Conservation (phyloP, 257 asterid genomes). For the Plantago elongata region DNA sequence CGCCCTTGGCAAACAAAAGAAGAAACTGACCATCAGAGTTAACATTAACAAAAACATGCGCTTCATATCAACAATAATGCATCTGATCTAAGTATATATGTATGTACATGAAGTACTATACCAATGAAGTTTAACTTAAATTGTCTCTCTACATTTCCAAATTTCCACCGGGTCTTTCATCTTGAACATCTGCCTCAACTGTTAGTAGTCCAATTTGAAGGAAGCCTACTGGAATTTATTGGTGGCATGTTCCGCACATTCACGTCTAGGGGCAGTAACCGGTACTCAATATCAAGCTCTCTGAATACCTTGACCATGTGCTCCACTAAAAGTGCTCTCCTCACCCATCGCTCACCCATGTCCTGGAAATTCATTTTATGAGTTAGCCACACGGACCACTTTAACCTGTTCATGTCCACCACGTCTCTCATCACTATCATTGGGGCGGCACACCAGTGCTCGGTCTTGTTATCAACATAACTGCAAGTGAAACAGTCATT, state of each 20-base stretch:
- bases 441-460: slow-evolving; percentile 80
- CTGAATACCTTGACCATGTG: slow-evolving; percentile 68
- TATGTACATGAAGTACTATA: neutral
- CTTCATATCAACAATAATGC: too few species aligned
- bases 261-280: slow-evolving; percentile 67
- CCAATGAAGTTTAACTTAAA: neutral
- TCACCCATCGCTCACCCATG: slow-evolving; percentile 81
- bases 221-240: slow-evolving; percentile 45
- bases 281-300: slow-evolving; percentile 80
- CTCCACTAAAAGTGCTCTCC: slow-evolving; percentile 71
- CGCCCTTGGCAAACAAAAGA: neutral
- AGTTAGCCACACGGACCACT: slow-evolving; percentile 66
- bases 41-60: neutral
- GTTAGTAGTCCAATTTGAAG: slow-evolving; percentile 62
- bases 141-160: neutral
- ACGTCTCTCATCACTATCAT: slow-evolving; percentile 72
- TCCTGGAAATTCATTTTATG: slow-evolving; percentile 84
- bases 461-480: slow-evolving; percentile 54
- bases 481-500: slow-evolving; percentile 31
- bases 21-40: too few species aligned
- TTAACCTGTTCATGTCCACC: slow-evolving; percentile 82
- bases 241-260: slow-evolving; percentile 75
- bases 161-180: neutral
- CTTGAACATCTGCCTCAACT: slow-evolving; percentile 13
- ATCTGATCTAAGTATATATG: too few species aligned